Evolutionary conservation across 306 rosid genomes (phyloP).

Genomic region (Sicyos baderoa): DNA sequence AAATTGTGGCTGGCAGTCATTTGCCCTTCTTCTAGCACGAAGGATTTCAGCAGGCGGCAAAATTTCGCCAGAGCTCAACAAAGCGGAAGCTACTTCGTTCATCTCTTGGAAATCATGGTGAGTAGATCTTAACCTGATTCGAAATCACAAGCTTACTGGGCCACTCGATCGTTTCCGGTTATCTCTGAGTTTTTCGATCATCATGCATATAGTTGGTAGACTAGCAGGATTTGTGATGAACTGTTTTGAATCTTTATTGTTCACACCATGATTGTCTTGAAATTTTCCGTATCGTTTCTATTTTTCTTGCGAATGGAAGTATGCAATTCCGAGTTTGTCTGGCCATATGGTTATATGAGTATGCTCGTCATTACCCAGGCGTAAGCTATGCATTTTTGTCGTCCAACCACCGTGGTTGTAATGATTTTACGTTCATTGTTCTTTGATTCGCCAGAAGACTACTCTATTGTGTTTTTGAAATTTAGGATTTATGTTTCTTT

Average conservation of each 20-base stretch:
- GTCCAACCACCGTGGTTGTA: not conserved
- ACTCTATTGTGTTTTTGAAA: not conserved
- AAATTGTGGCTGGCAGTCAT: not conserved
- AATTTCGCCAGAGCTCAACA: slow-evolving; percentile 8
- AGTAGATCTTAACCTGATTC: not conserved
- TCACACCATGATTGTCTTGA: not conserved
- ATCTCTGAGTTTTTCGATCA: not conserved
- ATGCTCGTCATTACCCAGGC: too few species aligned
- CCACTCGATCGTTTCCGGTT: too few species aligned
- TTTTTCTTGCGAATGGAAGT: not conserved
- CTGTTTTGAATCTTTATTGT: not conserved
- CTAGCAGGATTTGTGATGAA: not conserved
- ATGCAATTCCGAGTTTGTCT: not conserved
- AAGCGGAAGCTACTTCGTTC: slow-evolving; percentile 5
- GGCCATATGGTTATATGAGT: not conserved
- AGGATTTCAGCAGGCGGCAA: slow-evolving; percentile 11
- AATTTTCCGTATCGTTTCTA: not conserved
- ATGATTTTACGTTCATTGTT: not conserved
- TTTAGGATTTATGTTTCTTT: not conserved
- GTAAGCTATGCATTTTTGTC: too few species aligned
- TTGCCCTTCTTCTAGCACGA: not conserved
- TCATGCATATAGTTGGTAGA: not conserved
- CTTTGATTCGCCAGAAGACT: not conserved
- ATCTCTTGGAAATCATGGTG: not conserved
- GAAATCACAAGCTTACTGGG: not conserved